phyloP scores from a whole-genome alignment of 2,329 filamentous ascomycete genomes.

The Penicillium verrucosum region DNA sequence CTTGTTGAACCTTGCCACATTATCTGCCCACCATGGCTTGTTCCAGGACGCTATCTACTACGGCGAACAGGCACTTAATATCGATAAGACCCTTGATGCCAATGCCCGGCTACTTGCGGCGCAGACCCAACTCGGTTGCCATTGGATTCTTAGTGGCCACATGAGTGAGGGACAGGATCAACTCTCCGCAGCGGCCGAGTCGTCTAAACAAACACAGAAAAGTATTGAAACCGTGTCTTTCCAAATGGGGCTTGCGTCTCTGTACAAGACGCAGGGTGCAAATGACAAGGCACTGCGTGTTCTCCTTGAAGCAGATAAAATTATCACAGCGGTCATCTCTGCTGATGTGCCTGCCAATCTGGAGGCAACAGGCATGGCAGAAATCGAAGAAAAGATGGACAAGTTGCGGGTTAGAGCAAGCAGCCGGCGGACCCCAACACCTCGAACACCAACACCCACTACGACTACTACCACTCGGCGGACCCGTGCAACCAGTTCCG shows the following conservation, averaged over 20 bases:
- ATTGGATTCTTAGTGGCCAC: slow-evolving; percentile 51
- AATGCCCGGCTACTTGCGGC: slow-evolving; percentile 52
- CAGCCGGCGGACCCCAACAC: slow-evolving; percentile 24
- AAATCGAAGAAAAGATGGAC: slow-evolving; percentile 44
- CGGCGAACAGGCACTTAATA: slow-evolving; percentile 74
- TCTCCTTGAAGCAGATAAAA: slow-evolving; percentile 49
- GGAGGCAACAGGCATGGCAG: slow-evolving; percentile 30
- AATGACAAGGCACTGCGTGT: slow-evolving; percentile 48
- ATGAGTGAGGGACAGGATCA: slow-evolving; percentile 54
- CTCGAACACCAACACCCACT: slow-evolving; percentile 23
- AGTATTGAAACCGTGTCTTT: slow-evolving; percentile 54
- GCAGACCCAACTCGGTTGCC: slow-evolving; percentile 46
- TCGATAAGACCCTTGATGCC: slow-evolving; percentile 67
- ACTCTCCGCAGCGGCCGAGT: slow-evolving; percentile 55
- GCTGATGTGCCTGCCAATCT: slow-evolving; percentile 31
- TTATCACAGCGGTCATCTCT: slow-evolving; percentile 43
- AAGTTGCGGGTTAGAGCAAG: slow-evolving; percentile 37
- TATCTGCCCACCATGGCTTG: slow-evolving; percentile 81
- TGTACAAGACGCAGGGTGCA: slow-evolving; percentile 49
- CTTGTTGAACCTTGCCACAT: slow-evolving; percentile 68
- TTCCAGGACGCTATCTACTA: slow-evolving; percentile 87
- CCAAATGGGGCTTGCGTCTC: slow-evolving; percentile 42
- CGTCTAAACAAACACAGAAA: slow-evolving; percentile 50
- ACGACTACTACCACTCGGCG: slow-evolving; percentile 26
- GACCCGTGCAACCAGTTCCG: slow-evolving; percentile 30